A percentile compares a stretch with the other conserved stretches of the same genome.
Evolutionary conservation across 129 eudicot genomes (phyloP).

Genomic region (carrot (Daucus carota)): DH1_v3.0 NC_030382.2:28823001-28823500

Average conservation of each 20-base stretch:
- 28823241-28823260: background rate
- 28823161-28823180: background rate
- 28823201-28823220: too few species aligned
- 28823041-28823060: background rate
- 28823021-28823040: background rate
- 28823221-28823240: background rate
- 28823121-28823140: background rate
- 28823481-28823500: background rate
- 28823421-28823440: slow-evolving; percentile 69
- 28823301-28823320: background rate
- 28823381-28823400: slow-evolving; percentile 77
- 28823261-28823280: background rate
- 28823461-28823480: slow-evolving; percentile 60
- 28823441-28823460: slow-evolving; percentile 72
- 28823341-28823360: background rate
- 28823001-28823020: background rate
- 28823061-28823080: background rate
- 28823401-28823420: slow-evolving; percentile 86
- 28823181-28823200: too few species aligned
- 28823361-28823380: slow-evolving; percentile 58
- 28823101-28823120: background rate
- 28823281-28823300: background rate
- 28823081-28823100: background rate
- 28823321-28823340: background rate
- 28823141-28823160: too few species aligned